Percentiles rank a stretch among this genome's conserved stretches.
Conservation (phyloP, 2,329 filamentous ascomycete genomes). For the Fusarium sp. region DNA sequence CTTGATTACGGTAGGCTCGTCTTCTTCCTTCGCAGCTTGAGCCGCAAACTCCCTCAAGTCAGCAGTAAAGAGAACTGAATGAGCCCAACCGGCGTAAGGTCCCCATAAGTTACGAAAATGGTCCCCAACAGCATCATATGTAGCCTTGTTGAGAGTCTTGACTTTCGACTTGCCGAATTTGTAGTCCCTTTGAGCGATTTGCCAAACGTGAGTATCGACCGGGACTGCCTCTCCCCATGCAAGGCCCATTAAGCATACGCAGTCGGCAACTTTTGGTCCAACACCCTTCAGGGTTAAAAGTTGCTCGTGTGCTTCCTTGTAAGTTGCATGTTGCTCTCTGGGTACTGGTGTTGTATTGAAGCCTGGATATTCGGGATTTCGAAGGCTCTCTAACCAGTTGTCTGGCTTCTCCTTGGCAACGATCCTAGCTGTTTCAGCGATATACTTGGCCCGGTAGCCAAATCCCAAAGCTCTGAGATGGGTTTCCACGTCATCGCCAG, state of each 20-base stretch:
- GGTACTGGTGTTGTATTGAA: conserved; percentile 60
- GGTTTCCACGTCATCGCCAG: conserved; percentile 78
- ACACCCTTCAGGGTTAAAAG: conserved; percentile 86
- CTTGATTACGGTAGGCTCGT: conserved; percentile 24
- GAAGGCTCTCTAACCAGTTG: conserved; percentile 81
- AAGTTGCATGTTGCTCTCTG: conserved; percentile 69
- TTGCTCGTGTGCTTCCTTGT: conserved; percentile 82
- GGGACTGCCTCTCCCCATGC: conserved; percentile 97
- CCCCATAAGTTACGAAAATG: conserved; percentile 94
- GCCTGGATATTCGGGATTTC: conserved; percentile 79
- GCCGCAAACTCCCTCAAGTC: conserved; percentile 89
- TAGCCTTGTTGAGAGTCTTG: conserved; percentile 87
- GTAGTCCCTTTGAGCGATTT: conserved; percentile 97
- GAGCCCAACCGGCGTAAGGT: conserved; percentile 94
- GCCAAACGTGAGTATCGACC: conserved; percentile 98
- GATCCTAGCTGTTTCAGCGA: conserved; percentile 84
- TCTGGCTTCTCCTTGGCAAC: conserved; percentile 74
- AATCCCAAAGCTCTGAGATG: conserved; percentile 88
- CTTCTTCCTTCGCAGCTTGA: conserved; percentile 54
- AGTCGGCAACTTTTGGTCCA: conserved; percentile 96
- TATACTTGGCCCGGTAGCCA: conserved; percentile 93
- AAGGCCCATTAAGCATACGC: conserved; percentile 94
- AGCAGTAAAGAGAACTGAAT: conserved; percentile 95
- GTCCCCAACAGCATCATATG: conserved; percentile 90
- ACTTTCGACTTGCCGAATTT: conserved; percentile 87